Conservation (phyloP, 208 protist species). For the Phytomonas sp. region DNA sequence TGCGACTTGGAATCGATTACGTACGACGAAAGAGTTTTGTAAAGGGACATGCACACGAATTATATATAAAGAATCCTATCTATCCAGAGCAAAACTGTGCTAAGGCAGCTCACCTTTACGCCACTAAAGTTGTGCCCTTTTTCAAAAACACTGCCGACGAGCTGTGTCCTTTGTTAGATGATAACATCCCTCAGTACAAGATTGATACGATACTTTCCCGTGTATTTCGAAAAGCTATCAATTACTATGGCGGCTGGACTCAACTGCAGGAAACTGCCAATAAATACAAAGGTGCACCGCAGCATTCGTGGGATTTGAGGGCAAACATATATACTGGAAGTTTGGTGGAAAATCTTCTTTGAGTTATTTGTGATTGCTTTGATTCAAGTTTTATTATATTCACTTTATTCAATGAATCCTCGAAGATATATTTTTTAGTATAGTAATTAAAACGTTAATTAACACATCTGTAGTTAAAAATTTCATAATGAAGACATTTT, state of each 20-base stretch:
- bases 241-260: neutral
- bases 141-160: conserved; percentile 32
- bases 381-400: neutral
- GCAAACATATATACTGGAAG: conserved; percentile 49
- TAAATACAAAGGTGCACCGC: neutral
- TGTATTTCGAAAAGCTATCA: neutral
- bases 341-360: conserved; percentile 2
- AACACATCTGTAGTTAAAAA: too few species aligned
- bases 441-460: too few species aligned
- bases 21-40: conserved; percentile 31
- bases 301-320: conserved; percentile 49
- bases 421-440: too few species aligned
- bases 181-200: neutral
- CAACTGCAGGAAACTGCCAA: neutral
- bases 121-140: conserved; percentile 32
- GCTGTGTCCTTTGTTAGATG: conserved; percentile 27
- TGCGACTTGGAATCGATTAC: conserved; percentile 52
- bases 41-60: conserved; percentile 30
- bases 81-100: conserved; percentile 53
- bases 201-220: neutral
- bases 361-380: neutral
- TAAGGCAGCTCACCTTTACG: conserved; percentile 44
- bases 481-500: too few species aligned
- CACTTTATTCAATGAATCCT: neutral
- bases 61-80: conserved; percentile 73